phyloP scores from a whole-genome alignment of 2,329 filamentous ascomycete genomes.

The Apiospora sp. region DNA sequence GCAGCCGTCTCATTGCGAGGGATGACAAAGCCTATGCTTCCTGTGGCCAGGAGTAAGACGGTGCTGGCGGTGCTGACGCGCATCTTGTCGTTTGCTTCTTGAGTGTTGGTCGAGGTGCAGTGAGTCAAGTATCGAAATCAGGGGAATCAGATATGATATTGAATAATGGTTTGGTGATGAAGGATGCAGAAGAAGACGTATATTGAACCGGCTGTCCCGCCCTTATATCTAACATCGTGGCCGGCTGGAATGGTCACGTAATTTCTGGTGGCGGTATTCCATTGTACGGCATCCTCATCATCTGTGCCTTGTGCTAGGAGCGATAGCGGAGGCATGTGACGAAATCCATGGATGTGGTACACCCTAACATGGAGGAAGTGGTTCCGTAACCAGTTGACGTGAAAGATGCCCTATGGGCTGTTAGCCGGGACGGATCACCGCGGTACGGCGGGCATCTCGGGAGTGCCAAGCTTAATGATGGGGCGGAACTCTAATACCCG shows the following conservation, averaged over 20 bases:
- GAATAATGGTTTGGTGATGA: neutral
- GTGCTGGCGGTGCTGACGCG: slow-evolving; percentile 12
- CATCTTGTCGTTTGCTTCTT: slow-evolving; percentile 1
- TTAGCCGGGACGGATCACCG: neutral
- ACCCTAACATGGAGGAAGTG: neutral
- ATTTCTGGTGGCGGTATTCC: neutral
- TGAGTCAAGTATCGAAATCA: neutral
- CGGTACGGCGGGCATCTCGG: neutral
- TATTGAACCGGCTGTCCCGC: neutral
- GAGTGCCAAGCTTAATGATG: slow-evolving; percentile 14
- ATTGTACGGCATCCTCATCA: neutral
- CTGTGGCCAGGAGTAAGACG: neutral
- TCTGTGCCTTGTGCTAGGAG: neutral
- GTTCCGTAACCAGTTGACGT: neutral
- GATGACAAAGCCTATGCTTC: slow-evolving; percentile 1
- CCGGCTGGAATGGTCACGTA: neutral
- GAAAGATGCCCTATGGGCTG: neutral
- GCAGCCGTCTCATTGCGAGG: neutral
- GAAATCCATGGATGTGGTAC: neutral
- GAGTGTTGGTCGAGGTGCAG: neutral
- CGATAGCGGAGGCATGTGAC: neutral
- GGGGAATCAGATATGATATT: neutral
- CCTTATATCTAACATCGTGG: neutral
- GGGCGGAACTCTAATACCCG: neutral
- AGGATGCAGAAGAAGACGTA: neutral